phyloP scores from a whole-genome alignment of 2,329 filamentous ascomycete species.

The Trichoderma citrinoviride region DNA sequence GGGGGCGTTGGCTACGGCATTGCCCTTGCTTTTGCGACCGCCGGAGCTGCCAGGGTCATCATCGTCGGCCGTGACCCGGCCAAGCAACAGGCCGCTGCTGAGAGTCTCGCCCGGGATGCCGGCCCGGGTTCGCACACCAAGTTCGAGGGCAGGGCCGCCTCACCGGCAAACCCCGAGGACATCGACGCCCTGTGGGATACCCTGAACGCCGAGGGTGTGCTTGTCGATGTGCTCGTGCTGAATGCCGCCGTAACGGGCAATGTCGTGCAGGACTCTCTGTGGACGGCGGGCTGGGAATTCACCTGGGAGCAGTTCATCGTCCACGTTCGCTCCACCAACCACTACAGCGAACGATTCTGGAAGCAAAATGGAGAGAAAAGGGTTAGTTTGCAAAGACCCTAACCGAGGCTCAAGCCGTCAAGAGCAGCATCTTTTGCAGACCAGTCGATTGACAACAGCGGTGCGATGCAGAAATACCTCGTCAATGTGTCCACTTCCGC shows the following conservation, averaged over 20 bases:
- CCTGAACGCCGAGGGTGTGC: conserved; percentile 27
- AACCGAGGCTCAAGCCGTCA: background rate
- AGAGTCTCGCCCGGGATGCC: conserved; percentile 26
- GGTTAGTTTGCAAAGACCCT: background rate
- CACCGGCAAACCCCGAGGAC: conserved; percentile 27
- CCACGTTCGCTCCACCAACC: conserved; percentile 22
- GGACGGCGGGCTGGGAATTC: conserved; percentile 17
- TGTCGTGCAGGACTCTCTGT: conserved; percentile 14
- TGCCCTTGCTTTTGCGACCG: conserved; percentile 52
- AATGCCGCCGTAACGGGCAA: conserved; percentile 23
- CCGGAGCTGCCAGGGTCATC: conserved; percentile 38
- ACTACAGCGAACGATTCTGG: conserved; percentile 25
- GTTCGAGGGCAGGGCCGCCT: conserved; percentile 21
- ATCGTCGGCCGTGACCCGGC: conserved; percentile 38
- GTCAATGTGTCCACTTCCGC: conserved; percentile 17
- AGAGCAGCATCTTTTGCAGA: background rate
- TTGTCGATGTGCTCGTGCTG: conserved; percentile 30
- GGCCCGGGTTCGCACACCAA: background rate
- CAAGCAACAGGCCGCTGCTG: conserved; percentile 25
- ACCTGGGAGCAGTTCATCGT: conserved; percentile 17
- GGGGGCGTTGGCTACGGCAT: conserved; percentile 63
- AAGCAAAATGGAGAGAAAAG: conserved; percentile 28
- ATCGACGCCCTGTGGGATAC: conserved; percentile 33
- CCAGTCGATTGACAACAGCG: background rate
- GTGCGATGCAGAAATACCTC: background rate